A percentile compares a stretch with the other conserved stretches of the same genome.
phyloP scores from a whole-genome alignment of 2,329 filamentous ascomycete genomes.

The Colletotrichum cereale region DNA sequence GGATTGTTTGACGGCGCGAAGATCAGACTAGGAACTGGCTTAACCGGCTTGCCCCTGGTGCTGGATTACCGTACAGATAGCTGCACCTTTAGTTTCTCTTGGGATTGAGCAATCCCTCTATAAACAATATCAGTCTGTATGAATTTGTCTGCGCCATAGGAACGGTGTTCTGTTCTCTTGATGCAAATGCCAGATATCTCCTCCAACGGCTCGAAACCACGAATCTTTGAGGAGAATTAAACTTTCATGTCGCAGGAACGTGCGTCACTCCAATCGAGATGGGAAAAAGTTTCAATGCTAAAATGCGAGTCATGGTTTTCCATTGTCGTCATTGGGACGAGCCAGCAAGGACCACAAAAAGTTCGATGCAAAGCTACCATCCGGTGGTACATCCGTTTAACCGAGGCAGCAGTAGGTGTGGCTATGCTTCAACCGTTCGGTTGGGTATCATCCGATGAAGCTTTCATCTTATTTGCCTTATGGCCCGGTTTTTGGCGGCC shows the following conservation, averaged over 20 bases:
- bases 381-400: background rate
- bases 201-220: constrained; percentile 7
- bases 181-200: background rate
- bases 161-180: constrained; percentile 1
- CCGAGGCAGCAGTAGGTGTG: background rate
- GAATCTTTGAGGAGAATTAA: constrained; percentile 4
- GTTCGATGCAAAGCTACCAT: constrained; percentile 21
- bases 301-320: constrained; percentile 22
- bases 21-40: constrained; percentile 6
- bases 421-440: constrained; percentile 11
- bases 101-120: background rate
- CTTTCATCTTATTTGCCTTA: constrained; percentile 12
- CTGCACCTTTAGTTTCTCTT: background rate
- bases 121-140: background rate
- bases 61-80: background rate
- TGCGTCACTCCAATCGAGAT: constrained; percentile 34
- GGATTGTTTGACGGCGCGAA: constrained; percentile 1
- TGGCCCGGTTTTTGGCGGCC: background rate
- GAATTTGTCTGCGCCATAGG: background rate
- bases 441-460: constrained; percentile 4
- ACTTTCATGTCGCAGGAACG: constrained; percentile 21
- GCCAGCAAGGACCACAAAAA: background rate
- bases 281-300: constrained; percentile 7
- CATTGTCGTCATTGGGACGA: constrained; percentile 17
- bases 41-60: constrained; percentile 1